Conservation (phyloP, 139 green algal species). For the Coelastrella sp. region DNA sequence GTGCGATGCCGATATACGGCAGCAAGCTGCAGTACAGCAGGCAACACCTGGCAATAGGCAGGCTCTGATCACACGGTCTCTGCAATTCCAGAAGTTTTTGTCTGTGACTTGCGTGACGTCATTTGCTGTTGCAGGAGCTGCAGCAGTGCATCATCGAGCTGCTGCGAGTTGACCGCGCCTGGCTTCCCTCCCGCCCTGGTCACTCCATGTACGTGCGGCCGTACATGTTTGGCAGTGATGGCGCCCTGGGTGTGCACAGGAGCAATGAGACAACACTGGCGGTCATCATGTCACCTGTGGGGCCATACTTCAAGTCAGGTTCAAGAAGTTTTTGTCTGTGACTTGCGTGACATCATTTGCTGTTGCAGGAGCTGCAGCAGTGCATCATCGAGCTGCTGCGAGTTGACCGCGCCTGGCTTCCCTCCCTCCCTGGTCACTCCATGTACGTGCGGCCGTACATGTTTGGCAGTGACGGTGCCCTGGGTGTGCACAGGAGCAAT, state of each 20-base stretch:
- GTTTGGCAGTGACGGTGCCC: constrained; percentile 64
- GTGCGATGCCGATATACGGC: no score
- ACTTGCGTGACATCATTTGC: not conserved
- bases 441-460: constrained; percentile 87
- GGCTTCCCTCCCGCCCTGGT: constrained; percentile 78
- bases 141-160: constrained; percentile 85
- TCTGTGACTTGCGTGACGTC: no score
- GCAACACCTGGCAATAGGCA: no score
- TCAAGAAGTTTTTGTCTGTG: no score
- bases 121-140: constrained; percentile 67
- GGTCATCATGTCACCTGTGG: constrained; percentile 82
- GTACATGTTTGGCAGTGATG: constrained; percentile 71
- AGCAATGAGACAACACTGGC: constrained; percentile 67
- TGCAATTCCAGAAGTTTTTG: no score
- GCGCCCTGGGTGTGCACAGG: constrained; percentile 69
- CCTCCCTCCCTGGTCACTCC: constrained; percentile 74
- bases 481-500: constrained; percentile 68
- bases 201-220: constrained; percentile 89
- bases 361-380: constrained; percentile 75
- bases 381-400: constrained; percentile 85
- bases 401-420: constrained; percentile 82
- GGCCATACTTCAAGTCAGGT: constrained; percentile 85
- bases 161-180: constrained; percentile 76
- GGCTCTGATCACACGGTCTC: no score
- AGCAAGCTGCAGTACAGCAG: no score